Base-by-base conservation (phyloP, 345 rosid genomes). In the Boechera divaricarpa region DNA sequence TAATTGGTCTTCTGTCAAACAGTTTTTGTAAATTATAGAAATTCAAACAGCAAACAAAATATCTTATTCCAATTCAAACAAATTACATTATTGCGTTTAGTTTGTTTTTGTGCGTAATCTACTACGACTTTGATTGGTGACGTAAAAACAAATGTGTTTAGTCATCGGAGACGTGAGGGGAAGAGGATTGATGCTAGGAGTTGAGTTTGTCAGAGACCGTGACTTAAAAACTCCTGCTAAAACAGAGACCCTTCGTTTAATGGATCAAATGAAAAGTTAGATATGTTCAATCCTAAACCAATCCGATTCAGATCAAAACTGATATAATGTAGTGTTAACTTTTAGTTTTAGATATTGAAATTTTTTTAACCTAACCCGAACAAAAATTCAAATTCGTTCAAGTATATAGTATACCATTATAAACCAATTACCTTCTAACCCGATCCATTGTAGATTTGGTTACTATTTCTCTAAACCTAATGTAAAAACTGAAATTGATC, bases 81-180 rank as follows among this genome's bases (percentile, higher is more conserved):
- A 44, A 5, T 44, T 44, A 15, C 49, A 44, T 13, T 44, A 15
- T 44, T 44, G 7, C 16, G 2, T 44, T 44, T 44, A 12, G 49
- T 44, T 44, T 15, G 7, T 44, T 44, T 13, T 44, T 13, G 16
- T 16, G 16, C 13, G 16, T 44, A 12, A 7, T 44, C 49, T 4
- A 44, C 48, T 44, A 44, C 6, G 49, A 44, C 49, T 44, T 5
- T 44, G 49, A 44, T 44, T 44, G 49, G n/a, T 44, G 7, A 11
- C 47, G 3, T 36, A 35, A 36, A 36, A 7, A 36, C 39, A 36
- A 36, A 11, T 42, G 47, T 24, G 47, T n/a, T 35, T 45, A 74
- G 98, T 94, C 47, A 86, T 94, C 44, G 98, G 97, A 48, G 97
- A 94, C 80, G 97, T 92, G 49, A 86, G 98, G 67, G 98, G 98